Evolutionary conservation across 768 basidiomycete species (phyloP), one percentile per base, ranked within the genome.

Genomic region (Tylopilus intermedius): DNA sequence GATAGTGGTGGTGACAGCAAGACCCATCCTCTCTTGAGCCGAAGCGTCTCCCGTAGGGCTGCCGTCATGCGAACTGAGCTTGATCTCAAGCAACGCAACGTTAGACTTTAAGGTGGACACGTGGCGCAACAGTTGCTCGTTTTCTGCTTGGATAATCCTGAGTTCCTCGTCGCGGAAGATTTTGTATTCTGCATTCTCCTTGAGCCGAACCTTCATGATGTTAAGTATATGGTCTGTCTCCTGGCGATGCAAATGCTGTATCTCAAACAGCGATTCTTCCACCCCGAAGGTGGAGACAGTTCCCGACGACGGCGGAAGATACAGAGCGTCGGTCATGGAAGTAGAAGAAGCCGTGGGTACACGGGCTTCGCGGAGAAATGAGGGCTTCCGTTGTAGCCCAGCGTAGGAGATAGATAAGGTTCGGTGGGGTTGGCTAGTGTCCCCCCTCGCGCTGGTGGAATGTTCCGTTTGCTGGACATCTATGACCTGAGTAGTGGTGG

Each of bases 161-260:
- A 51, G n/a, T 27, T 38, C 37, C n/a, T 48, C 57, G 33, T 49
- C 47, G 11, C 24, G 42, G 14, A 5, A 7, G 7, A 7, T 8
- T 5, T 15, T 18, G 22, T 26, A 27, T 2, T 39, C 21, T 33
- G 39, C 18, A 10, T 41, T 29, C 9, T 49, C 48, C 8, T 32
- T 21, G 5, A 32, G 30, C 30, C 29, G 39, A 14, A 14, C 29
- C 21, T 11, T 49, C 48, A 49, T 15, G 32, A 41, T 41, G 18
- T 6, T 14, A 11, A 52, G 15, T 11, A 52, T 38, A 15, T 42
- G 42, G 18, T 57, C 45, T 13, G 10, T 53, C 26, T 58, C 47
- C 7, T 57, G 45, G 18, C 30, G 47, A 37, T 50, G 39, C 5
- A 32, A 26, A 18, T 30, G 21, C 21, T 58, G 27, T 2, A 58